phyloP scores from a whole-genome alignment of 108 stramenopile genomes.

The Pseudonitzschia delicatissima region DNA sequence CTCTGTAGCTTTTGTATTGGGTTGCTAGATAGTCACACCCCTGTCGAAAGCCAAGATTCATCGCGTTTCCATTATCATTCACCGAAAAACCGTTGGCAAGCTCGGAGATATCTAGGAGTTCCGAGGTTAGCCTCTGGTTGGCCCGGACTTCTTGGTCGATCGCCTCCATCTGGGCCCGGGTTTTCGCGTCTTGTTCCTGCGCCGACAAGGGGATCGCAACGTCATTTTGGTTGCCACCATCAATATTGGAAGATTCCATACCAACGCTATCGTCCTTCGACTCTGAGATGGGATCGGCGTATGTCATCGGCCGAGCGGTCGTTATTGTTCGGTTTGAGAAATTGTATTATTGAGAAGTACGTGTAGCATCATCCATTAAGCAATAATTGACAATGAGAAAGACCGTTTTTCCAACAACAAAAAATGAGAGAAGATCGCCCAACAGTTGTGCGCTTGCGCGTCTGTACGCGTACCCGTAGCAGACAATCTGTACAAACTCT shows the following conservation, averaged over 20 bases:
- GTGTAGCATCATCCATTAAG: too few relatives aligned
- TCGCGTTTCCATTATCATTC: conserved; percentile 7
- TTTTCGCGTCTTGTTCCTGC: conserved; percentile 37
- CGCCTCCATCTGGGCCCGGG: conserved; percentile 58
- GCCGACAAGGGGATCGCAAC: neutral
- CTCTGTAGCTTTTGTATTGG: conserved; percentile 59
- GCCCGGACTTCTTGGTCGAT: conserved; percentile 67
- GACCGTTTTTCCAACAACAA: too few relatives aligned
- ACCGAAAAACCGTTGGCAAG: conserved; percentile 33
- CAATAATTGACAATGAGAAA: too few relatives aligned
- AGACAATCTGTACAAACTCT: too few relatives aligned
- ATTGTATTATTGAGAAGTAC: too few relatives aligned
- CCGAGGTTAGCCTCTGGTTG: conserved; percentile 64
- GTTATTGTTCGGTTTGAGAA: too few relatives aligned
- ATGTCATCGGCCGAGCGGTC: too few relatives aligned
- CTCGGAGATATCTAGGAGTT: conserved; percentile 30
- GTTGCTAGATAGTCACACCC: conserved; percentile 41
- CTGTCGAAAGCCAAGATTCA: conserved; percentile 38
- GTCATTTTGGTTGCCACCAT: conserved; percentile 46
- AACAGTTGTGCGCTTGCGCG: too few relatives aligned
- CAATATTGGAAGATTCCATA: conserved; percentile 43
- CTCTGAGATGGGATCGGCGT: conserved; percentile 56
- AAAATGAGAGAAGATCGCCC: too few relatives aligned
- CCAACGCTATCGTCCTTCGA: conserved; percentile 43
- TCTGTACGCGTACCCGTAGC: too few relatives aligned